Conservation (phyloP, 1,284 basidiomycete genomes). For the Wallemia ichthyophaga region DNA sequence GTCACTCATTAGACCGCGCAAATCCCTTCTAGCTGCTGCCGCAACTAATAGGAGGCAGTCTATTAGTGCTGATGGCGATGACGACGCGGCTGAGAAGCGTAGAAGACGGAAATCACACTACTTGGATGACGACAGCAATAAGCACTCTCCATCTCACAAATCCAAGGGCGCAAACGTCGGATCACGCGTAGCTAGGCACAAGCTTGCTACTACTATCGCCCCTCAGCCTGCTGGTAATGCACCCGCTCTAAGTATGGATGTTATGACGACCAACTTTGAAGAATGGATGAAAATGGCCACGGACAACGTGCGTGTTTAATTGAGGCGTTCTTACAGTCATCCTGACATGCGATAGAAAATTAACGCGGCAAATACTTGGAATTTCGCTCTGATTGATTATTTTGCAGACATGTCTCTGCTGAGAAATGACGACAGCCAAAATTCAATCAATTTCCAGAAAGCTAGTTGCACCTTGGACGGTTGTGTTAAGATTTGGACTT, state of each 20-base stretch:
- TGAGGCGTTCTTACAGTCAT: too few species aligned
- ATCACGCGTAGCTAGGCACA: neutral
- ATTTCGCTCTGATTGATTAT: conserved; percentile 91
- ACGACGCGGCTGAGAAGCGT: neutral
- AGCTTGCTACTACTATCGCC: neutral
- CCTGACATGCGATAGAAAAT: conserved; percentile 44
- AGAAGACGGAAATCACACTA: neutral
- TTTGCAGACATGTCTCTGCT: conserved; percentile 97
- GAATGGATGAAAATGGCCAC: conserved; percentile 99
- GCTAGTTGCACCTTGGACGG: conserved; percentile 92
- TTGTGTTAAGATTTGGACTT: conserved; percentile 99
- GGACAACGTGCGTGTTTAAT: conserved; percentile 82
- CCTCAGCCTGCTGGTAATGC: neutral
- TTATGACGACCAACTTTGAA: conserved; percentile 70
- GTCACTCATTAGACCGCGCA: neutral
- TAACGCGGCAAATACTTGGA: conserved; percentile 92
- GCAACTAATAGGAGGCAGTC: neutral
- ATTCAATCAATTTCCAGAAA: conserved; percentile 85
- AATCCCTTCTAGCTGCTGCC: neutral
- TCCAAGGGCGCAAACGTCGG: neutral
- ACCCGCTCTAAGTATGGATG: conserved; percentile 22
- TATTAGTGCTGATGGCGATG: neutral
- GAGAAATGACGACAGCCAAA: conserved; percentile 56
- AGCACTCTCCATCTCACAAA: neutral
- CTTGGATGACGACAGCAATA: neutral